These are phyloP conservation scores for Podila verticillata DNA, from an alignment of 192 early-diverging fungal genomes.

Conservation along the genomic window DNA sequence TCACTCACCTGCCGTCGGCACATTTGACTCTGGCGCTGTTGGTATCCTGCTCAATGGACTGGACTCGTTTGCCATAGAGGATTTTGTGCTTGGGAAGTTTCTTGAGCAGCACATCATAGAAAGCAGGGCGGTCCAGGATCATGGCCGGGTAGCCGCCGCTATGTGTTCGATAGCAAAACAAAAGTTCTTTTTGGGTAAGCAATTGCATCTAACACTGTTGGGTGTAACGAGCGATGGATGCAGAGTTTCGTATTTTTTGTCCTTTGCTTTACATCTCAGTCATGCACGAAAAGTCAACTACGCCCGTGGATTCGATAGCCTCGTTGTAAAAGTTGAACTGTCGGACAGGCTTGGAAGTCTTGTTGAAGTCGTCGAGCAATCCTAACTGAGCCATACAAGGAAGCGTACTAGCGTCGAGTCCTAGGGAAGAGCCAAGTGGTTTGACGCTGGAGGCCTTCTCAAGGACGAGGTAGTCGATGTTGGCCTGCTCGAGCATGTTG, in stretches of 20 bases:
- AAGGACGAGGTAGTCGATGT: conserved; percentile 50
- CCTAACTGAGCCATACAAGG: conserved; percentile 48
- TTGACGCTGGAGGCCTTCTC: conserved; percentile 23
- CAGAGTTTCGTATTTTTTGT: not conserved
- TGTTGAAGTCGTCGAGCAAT: conserved; percentile 28
- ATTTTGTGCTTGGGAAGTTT: conserved; percentile 40
- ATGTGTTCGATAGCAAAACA: conserved; percentile 1
- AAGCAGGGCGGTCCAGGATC: conserved; percentile 50
- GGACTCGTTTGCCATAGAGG: conserved; percentile 30
- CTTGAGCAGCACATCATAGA: conserved; percentile 36
- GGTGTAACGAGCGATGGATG: too few species aligned
- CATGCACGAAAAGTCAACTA: conserved; percentile 46
- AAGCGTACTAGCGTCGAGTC: conserved; percentile 35
- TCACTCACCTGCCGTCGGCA: conserved; percentile 37
- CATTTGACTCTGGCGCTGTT: conserved; percentile 34
- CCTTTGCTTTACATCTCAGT: conserved; percentile 31
- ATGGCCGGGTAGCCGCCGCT: conserved; percentile 47
- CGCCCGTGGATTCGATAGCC: conserved; percentile 19
- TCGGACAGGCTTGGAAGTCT: conserved; percentile 32
- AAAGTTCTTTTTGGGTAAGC: too few species aligned
- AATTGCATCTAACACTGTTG: too few species aligned
- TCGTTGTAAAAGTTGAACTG: conserved; percentile 53
- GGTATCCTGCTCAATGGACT: conserved; percentile 21
- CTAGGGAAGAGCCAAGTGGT: conserved; percentile 36
- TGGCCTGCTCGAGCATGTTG: conserved; percentile 46